Percentiles rank a stretch among this genome's conserved stretches.
Conservation (phyloP, 768 basidiomycete species). For the Pleurotus platypus region DNA sequence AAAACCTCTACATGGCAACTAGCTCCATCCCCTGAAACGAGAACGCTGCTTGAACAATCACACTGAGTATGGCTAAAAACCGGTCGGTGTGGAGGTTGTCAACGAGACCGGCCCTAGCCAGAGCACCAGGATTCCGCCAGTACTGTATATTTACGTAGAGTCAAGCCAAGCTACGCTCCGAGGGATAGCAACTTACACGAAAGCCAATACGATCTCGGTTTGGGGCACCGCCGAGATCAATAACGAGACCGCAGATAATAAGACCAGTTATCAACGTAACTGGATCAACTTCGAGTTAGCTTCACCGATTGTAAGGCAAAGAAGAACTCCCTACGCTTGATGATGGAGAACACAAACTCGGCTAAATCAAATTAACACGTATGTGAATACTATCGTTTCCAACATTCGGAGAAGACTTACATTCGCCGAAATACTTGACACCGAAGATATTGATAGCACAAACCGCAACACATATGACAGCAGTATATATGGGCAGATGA, state of each 20-base stretch:
- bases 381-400: background rate
- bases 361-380: constrained; percentile 28
- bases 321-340: constrained; percentile 46
- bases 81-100: constrained; percentile 40
- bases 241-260: constrained; percentile 58
- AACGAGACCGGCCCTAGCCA: constrained; percentile 40
- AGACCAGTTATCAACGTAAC: constrained; percentile 61
- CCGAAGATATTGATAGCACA: constrained; percentile 66
- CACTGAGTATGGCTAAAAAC: constrained; percentile 41
- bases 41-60: constrained; percentile 59
- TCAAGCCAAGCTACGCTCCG: background rate
- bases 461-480: constrained; percentile 47
- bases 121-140: constrained; percentile 71
- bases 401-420: constrained; percentile 21
- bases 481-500: constrained; percentile 55
- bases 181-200: constrained; percentile 35
- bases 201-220: constrained; percentile 64
- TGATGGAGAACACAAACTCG: constrained; percentile 63
- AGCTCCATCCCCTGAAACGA: constrained; percentile 78
- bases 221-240: constrained; percentile 80
- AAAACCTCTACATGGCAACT: constrained; percentile 51
- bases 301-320: no score
- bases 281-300: constrained; percentile 15
- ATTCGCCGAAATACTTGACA: constrained; percentile 68
- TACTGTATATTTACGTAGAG: constrained; percentile 30